phyloP scores from a whole-genome alignment of 331 rosid genomes.

The Prunus yedoensis region DNA sequence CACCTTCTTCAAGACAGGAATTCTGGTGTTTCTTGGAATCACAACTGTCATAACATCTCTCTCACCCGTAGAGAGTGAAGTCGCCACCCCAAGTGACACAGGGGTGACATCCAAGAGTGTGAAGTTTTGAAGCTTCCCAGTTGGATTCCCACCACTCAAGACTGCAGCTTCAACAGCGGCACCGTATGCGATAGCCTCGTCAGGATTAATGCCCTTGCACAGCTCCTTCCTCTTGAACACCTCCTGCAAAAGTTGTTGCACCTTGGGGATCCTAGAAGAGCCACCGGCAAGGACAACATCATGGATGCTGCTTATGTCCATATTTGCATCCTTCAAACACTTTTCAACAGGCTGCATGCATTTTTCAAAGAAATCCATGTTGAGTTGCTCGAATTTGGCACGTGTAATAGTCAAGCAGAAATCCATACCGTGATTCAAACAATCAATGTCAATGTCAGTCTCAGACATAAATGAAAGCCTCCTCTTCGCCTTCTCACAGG shows the following conservation, averaged over 20 bases:
- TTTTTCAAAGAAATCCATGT: slow-evolving; percentile 10
- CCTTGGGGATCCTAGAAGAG: too few species aligned
- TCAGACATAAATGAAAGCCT: slow-evolving; percentile 24
- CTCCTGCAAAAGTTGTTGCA: too few species aligned
- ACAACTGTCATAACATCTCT: background rate
- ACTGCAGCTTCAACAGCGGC: slow-evolving; percentile 44
- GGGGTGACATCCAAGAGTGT: slow-evolving; percentile 19
- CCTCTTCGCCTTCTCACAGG: slow-evolving; percentile 8
- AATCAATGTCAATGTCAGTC: background rate
- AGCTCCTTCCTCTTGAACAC: slow-evolving; percentile 39
- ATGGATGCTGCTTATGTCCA: too few species aligned
- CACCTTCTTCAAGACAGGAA: slow-evolving; percentile 29
- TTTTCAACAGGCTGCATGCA: too few species aligned
- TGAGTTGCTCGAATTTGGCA: slow-evolving; percentile 25
- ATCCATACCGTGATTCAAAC: slow-evolving; percentile 9
- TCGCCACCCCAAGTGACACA: background rate
- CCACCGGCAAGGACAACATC: too few species aligned
- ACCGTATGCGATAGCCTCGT: slow-evolving; percentile 57
- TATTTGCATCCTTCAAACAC: too few species aligned
- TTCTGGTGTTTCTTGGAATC: background rate
- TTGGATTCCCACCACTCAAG: slow-evolving; percentile 37
- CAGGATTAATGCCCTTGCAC: slow-evolving; percentile 54
- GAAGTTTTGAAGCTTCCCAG: slow-evolving; percentile 43
- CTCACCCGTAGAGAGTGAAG: too few species aligned
- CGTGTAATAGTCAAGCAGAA: slow-evolving; percentile 22